These are phyloP conservation scores for Capronia americana DNA, from an alignment of 2,329 filamentous ascomycete species.

Conservation along the genomic window DNA sequence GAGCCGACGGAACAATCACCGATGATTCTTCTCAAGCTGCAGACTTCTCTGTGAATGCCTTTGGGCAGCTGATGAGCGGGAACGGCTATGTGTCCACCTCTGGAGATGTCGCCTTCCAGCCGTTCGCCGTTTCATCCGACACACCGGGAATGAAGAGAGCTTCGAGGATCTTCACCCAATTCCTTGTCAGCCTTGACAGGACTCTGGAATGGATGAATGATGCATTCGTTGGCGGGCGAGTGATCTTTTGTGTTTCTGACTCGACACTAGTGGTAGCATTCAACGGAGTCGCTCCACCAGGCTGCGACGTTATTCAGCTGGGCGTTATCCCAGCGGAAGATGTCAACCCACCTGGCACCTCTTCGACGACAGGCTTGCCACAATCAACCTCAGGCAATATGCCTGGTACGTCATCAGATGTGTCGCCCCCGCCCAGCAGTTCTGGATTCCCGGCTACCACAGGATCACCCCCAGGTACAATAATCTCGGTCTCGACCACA, in stretches of 20 bases:
- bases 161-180: slow-evolving; percentile 27
- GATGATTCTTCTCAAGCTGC: slow-evolving; percentile 26
- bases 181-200: slow-evolving; percentile 23
- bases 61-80: slow-evolving; percentile 29
- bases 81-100: slow-evolving; percentile 31
- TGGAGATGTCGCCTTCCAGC: slow-evolving; percentile 23
- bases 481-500: background rate
- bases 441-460: background rate
- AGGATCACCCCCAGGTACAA: background rate
- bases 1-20: slow-evolving; percentile 27
- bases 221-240: slow-evolving; percentile 29
- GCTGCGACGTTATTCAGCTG: slow-evolving; percentile 22
- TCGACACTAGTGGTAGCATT: slow-evolving; percentile 27
- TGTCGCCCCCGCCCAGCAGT: background rate
- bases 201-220: slow-evolving; percentile 32
- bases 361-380: slow-evolving; percentile 9
- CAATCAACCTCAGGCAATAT: slow-evolving; percentile 17
- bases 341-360: slow-evolving; percentile 8
- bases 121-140: slow-evolving; percentile 25
- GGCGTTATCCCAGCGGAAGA: slow-evolving; percentile 16
- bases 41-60: slow-evolving; percentile 22
- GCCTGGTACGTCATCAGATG: background rate
- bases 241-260: slow-evolving; percentile 33
- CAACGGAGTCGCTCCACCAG: slow-evolving; percentile 26
- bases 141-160: slow-evolving; percentile 16